Base-by-base conservation (phyloP, 257 asterid species). In the Leptodermis oblonga region DNA sequence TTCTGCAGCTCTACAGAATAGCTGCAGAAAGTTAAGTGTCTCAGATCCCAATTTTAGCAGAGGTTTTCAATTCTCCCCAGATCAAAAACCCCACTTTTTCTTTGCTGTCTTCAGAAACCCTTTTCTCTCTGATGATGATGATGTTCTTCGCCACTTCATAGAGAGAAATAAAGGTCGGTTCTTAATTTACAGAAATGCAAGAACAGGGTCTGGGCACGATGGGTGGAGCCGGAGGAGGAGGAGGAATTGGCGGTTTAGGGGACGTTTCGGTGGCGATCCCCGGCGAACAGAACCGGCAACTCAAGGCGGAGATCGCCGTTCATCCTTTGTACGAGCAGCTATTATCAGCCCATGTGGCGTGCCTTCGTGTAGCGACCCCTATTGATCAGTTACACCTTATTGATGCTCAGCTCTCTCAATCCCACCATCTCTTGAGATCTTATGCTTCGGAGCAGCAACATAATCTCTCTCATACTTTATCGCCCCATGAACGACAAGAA, bases 331-430 rank as follows among this genome's bases (percentile, higher is more conserved):
- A 79, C 81, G 98, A 89, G 73, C 97, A 94, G 77, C 89, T 94
- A 20, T 80, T 94, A 37, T 80, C 97, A 18, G 97, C 97, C 15
- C 99, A 94, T 80, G 97, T 87, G 78, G 89, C 98, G 15, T 94
- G 99, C 75, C 86, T 94, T 3, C 90, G 97, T 5, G 99, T 91
- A 1, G 99, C 99, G n/a, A 94, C 99, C 67, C 99, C 99, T 3
- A 87, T 91, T 9, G 95, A 94, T 78, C 99, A 94, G 74, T 76
- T 94, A 13, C 97, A 96, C 0, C 81, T 89, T 10, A 91, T 94
- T 41, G 99, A 91, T 42, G 92, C 95, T 30, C 99, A 94, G 85
- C 86, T 89, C 58, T 79, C 97, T 0, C 96, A 94, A 20, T 86
- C 96, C 15, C 95, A 87, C 62, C 80, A 89, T 67, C 65, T 94